Evolutionary conservation across 192 early-diverging fungal genomes (phyloP).

Genomic region (Coemansia sp.): DNA sequence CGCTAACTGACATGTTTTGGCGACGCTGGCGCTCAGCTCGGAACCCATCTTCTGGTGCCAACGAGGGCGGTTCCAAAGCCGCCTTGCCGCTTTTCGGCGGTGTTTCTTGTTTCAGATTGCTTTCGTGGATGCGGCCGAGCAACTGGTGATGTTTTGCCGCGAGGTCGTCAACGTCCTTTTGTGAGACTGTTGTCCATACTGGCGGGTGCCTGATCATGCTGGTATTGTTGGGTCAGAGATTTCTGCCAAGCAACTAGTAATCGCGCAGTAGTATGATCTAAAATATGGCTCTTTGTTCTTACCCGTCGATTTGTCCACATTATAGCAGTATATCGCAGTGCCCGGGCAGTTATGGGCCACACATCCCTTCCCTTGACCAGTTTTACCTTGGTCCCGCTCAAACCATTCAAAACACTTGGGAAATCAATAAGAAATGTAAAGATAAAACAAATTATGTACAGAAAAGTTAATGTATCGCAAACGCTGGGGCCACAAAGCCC

Average conservation of each 20-base stretch:
- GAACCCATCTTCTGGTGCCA: conserved; percentile 9
- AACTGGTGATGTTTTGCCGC: conserved; percentile 38
- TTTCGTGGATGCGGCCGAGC: conserved; percentile 20
- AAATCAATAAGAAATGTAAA: neutral
- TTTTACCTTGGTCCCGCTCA: neutral
- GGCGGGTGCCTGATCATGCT: conserved; percentile 47
- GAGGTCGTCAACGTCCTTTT: conserved; percentile 48
- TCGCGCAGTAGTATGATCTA: neutral
- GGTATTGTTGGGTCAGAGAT: neutral
- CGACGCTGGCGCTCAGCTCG: conserved; percentile 20
- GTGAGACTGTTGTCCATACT: conserved; percentile 28
- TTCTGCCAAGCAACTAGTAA: neutral
- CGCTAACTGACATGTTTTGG: conserved; percentile 29
- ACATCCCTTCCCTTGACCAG: neutral
- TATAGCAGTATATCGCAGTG: neutral
- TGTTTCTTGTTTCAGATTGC: neutral
- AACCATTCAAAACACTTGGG: neutral
- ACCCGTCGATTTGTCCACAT: no score
- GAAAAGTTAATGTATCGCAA: neutral
- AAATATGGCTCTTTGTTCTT: no score
- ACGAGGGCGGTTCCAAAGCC: no score
- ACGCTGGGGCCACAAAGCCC: neutral
- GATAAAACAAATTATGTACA: neutral
- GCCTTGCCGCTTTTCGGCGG: no score
- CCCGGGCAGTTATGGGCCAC: conserved; percentile 10